These are phyloP conservation scores for Boletus pseudo-olivaceus DNA, from an alignment of 768 basidiomycete genomes.

Conservation along the genomic window DNA sequence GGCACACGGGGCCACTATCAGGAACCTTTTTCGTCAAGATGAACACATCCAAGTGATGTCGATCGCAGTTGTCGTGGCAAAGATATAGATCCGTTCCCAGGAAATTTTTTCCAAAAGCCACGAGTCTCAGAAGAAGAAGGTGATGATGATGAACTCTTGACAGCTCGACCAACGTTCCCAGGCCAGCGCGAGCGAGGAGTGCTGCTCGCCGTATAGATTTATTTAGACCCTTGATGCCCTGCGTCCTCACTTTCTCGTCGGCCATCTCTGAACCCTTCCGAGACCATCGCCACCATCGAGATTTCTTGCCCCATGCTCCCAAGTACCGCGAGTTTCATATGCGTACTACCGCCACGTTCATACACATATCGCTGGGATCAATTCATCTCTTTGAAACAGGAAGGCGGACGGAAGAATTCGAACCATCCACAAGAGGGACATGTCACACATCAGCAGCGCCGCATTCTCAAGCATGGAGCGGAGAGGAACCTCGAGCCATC, in stretches of 20 bases:
- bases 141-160: not conserved
- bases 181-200: not conserved
- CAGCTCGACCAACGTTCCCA: not conserved
- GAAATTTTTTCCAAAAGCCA: conserved; percentile 3
- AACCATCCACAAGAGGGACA: not conserved
- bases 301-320: not conserved
- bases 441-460: conserved; percentile 11
- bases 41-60: conserved; percentile 1
- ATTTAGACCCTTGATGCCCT: not conserved
- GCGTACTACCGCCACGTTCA: conserved; percentile 1
- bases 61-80: conserved; percentile 12
- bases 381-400: conserved; percentile 26
- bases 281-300: conserved; percentile 1
- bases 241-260: not conserved
- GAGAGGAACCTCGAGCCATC: not conserved
- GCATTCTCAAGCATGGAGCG: conserved; percentile 4
- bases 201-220: not conserved
- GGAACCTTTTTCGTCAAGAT: not conserved
- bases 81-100: conserved; percentile 14
- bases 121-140: not conserved
- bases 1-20: conserved; percentile 2
- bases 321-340: conserved; percentile 11
- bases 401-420: conserved; percentile 13
- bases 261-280: not conserved
- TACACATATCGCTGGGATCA: conserved; percentile 1